Evolutionary conservation across 371 early-diverging fungal genomes (phyloP), one percentile per base, ranked within the genome.

Genomic region (Zychaea mexicana): DNA sequence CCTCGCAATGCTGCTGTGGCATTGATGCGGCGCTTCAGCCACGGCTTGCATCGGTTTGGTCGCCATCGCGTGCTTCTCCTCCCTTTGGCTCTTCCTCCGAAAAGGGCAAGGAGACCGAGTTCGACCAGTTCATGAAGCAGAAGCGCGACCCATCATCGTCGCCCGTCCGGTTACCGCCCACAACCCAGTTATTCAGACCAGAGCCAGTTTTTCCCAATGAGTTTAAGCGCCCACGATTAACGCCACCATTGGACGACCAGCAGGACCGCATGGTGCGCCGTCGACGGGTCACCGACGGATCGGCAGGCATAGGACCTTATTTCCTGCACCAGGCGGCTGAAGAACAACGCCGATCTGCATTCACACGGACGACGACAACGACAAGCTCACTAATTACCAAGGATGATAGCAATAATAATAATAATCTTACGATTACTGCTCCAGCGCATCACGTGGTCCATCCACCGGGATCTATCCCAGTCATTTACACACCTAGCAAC

Each of bases 201-300:
- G 79, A 76, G 61, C 76, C 79, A 19, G 60, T 73, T 3, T 69
- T 74, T 30, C 76, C 76, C 52, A 45, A 57, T 42, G 42, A 42
- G 36, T 52, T 38, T 33, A 58, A 64, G 38, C 58, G 53, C 5
- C 24, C 57, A 49, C 58, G 57, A 15, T 32, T 58, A 22, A 47
- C 57, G 26, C 59, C 65, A 26, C 59, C 57, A 26, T 24, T 58
- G 49, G 57, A 64, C 28, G 65, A 64, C 22, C 42, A n/a, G n/a
- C n/a, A 42, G n/a, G 36, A 32, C 22, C 59, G 47, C 22, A 56
- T 22, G 2, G 42, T 42, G 9, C 36, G 42, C 24, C 61, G 61
- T 27, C 46, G 61, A 22, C 26, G 61, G 21, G 61, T 60, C 10
- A 49, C 61, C 12, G 49, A 46, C 33, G 61, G 49, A 49, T 49